Conservation (phyloP, 768 basidiomycete species). For the Hypholoma sublateritium region DNA sequence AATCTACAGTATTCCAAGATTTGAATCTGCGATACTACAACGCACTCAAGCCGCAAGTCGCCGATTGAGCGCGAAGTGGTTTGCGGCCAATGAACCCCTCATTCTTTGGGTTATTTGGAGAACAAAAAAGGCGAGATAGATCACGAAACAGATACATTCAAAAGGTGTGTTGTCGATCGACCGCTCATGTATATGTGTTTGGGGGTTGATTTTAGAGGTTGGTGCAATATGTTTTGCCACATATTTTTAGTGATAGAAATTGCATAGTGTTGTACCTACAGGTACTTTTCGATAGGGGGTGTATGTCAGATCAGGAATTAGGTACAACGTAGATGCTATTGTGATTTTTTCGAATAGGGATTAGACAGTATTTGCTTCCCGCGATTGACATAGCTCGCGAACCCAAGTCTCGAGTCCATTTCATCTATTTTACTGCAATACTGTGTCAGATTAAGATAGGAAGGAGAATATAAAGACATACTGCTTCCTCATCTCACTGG, state of each 20-base stretch:
- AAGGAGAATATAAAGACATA: constrained; percentile 29
- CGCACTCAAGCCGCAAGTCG: too few species aligned
- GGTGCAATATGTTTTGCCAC: too few species aligned
- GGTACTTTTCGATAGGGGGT: background rate
- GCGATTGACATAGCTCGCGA: constrained; percentile 63
- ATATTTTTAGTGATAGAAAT: background rate
- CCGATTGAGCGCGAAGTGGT: too few species aligned
- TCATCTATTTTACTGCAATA: constrained; percentile 64
- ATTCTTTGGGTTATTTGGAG: too few species aligned
- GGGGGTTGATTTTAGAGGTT: too few species aligned
- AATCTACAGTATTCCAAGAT: too few species aligned
- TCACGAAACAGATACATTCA: too few species aligned
- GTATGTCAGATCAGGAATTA: background rate
- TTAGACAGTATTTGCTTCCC: constrained; percentile 44
- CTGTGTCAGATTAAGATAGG: background rate
- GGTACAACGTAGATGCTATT: background rate
- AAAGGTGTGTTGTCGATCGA: too few species aligned
- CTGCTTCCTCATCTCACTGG: constrained; percentile 86
- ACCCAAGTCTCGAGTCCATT: constrained; percentile 67
- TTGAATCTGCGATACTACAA: too few species aligned
- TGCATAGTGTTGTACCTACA: background rate
- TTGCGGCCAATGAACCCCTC: too few species aligned
- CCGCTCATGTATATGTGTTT: too few species aligned
- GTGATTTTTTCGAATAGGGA: background rate
- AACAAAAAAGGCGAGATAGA: too few species aligned